Evolutionary conservation across 2,329 filamentous ascomycete genomes (phyloP).

Genomic region (Zymoseptoria pseudotritici): DNA sequence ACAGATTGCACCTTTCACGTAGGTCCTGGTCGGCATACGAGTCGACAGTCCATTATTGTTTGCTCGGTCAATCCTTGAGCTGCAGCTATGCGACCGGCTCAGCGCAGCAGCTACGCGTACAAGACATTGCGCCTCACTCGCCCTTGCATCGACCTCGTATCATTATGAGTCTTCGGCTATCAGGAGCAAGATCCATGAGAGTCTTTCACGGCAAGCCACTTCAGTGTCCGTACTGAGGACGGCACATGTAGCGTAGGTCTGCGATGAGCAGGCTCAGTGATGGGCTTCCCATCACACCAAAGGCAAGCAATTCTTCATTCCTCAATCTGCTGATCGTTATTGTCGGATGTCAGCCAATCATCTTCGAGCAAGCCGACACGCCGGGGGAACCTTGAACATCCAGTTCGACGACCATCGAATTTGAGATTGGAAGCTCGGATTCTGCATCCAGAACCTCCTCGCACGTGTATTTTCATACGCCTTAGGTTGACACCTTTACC

Average conservation of each 20-base stretch:
- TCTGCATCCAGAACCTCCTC: not conserved
- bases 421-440: not conserved
- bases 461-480: not conserved
- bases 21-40: not conserved
- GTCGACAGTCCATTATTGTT: not conserved
- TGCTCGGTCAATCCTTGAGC: not conserved
- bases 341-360: conserved; percentile 5
- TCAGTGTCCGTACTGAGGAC: no score
- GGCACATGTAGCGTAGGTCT: not conserved
- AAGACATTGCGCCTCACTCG: not conserved
- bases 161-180: not conserved
- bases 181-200: not conserved
- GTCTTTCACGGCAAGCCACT: not conserved
- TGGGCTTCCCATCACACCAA: not conserved
- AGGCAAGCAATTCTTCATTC: not conserved
- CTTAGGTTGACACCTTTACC: no score
- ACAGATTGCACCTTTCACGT: not conserved
- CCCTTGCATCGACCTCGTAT: not conserved
- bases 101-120: not conserved
- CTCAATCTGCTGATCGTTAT: conserved; percentile 5
- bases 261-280: not conserved
- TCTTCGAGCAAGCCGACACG: conserved; percentile 6
- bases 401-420: not conserved
- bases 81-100: not conserved
- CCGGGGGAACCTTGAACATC: not conserved